These are phyloP conservation scores for Kluyveromyces dobzhanskii DNA, from an alignment of 805 yeast genomes.

Conservation along the genomic window DNA sequence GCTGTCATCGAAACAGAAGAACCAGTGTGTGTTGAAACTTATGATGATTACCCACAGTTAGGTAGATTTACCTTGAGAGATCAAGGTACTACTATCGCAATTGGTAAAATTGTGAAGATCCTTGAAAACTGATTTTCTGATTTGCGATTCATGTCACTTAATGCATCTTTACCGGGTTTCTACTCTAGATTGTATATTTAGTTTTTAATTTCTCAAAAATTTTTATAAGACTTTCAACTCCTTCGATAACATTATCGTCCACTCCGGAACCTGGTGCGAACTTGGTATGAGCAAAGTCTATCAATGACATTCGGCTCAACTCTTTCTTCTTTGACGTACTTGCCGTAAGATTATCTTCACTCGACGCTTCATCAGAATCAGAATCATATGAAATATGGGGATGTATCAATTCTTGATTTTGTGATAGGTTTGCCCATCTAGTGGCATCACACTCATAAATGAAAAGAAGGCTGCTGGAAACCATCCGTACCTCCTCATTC, in stretches of 20 bases:
- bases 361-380: slow-evolving; percentile 27
- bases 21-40: slow-evolving; percentile 91
- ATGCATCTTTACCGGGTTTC: not conserved
- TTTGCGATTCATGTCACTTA: slow-evolving; percentile 2
- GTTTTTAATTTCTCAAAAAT: slow-evolving; percentile 29
- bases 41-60: slow-evolving; percentile 85
- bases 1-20: slow-evolving; percentile 80
- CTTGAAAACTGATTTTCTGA: slow-evolving; percentile 34
- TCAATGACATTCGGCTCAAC: slow-evolving; percentile 55
- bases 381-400: slow-evolving; percentile 1
- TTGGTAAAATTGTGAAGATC: slow-evolving; percentile 92
- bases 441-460: slow-evolving; percentile 59
- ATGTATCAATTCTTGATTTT: slow-evolving; percentile 1
- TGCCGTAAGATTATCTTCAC: slow-evolving; percentile 16
- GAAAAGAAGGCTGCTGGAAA: slow-evolving; percentile 66
- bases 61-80: slow-evolving; percentile 98
- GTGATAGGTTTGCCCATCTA: slow-evolving; percentile 40
- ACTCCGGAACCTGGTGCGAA: slow-evolving; percentile 53
- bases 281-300: slow-evolving; percentile 88
- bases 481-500: slow-evolving; percentile 52
- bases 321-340: slow-evolving; percentile 14
- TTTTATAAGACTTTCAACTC: slow-evolving; percentile 53
- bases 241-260: slow-evolving; percentile 64
- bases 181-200: slow-evolving; percentile 1
- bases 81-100: slow-evolving; percentile 96